Conservation (phyloP, 495 filamentous ascomycete genomes). For the Aspergillus coremiiformis region DNA sequence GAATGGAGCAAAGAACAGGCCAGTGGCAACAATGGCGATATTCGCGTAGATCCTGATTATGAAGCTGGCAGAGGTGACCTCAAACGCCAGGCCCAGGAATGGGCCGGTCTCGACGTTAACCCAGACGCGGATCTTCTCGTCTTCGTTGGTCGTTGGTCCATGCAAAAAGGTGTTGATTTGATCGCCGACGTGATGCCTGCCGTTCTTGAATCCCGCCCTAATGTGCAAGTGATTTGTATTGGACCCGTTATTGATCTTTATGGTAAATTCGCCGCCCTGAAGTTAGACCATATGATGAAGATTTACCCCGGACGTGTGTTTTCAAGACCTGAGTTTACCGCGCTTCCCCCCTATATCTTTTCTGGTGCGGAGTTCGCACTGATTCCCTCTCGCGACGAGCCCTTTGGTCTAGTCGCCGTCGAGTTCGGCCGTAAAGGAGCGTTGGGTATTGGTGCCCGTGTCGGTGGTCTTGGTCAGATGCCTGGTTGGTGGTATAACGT, state of each 20-base stretch:
- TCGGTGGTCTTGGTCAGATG: conserved; percentile 66
- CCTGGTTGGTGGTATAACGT: conserved; percentile 67
- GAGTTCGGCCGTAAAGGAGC: conserved; percentile 75
- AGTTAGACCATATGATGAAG: conserved; percentile 63
- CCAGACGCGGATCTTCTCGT: conserved; percentile 65
- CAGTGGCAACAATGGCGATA: conserved; percentile 32
- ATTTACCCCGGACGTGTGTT: conserved; percentile 64
- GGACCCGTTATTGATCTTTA: conserved; percentile 73
- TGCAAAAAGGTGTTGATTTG: conserved; percentile 71
- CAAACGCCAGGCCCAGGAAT: conserved; percentile 64
- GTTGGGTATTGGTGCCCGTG: conserved; percentile 60
- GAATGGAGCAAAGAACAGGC: conserved; percentile 52
- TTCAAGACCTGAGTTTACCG: conserved; percentile 69
- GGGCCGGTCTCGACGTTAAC: conserved; percentile 60
- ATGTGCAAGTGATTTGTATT: conserved; percentile 61
- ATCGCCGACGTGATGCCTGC: conserved; percentile 70
- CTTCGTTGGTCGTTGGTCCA: conserved; percentile 71
- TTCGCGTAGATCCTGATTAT: conserved; percentile 48
- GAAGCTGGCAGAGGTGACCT: conserved; percentile 50
- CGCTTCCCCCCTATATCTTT: conserved; percentile 67
- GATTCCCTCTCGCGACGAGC: conserved; percentile 72
- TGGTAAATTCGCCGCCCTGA: conserved; percentile 67
- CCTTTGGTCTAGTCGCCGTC: conserved; percentile 70
- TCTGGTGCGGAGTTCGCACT: conserved; percentile 72
- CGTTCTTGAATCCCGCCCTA: conserved; percentile 58